These are phyloP conservation scores for Trichosanthes truncata DNA, from an alignment of 306 rosid genomes.

Conservation along the genomic window DNA sequence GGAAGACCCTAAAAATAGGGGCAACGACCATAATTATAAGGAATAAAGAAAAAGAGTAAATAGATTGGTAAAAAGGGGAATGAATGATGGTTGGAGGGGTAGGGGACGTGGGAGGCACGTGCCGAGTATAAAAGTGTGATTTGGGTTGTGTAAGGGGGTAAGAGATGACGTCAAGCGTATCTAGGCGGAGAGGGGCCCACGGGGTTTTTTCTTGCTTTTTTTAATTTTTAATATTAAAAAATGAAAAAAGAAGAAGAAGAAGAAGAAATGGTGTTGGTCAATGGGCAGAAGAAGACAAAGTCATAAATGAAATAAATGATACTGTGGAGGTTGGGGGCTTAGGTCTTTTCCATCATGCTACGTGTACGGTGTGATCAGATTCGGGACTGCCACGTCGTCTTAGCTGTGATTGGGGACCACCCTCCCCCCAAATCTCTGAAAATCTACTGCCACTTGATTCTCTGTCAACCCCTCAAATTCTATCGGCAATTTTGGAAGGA, in stretches of 20 bases:
- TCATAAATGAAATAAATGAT: not conserved
- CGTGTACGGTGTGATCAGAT: conserved; percentile 7
- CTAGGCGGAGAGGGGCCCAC: not conserved
- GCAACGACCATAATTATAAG: not conserved
- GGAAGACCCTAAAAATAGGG: too few species aligned
- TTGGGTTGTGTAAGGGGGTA: not conserved
- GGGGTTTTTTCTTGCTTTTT: not conserved
- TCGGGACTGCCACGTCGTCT: conserved; percentile 1
- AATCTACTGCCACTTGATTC: conserved; percentile 9
- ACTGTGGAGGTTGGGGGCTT: not conserved
- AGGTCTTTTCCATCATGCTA: conserved; percentile 10
- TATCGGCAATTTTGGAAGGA: not conserved
- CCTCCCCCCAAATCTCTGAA: conserved; percentile 1
- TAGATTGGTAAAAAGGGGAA: not conserved
- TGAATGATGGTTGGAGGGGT: not conserved
- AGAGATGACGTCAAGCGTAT: conserved; percentile 13
- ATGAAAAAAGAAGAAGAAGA: too few species aligned
- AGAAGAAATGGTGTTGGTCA: not conserved
- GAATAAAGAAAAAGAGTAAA: not conserved
- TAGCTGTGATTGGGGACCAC: conserved; percentile 1
- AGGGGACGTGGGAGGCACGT: conserved; percentile 1
- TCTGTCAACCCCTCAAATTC: conserved; percentile 6
- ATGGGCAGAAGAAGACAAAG: not conserved
- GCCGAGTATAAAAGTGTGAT: not conserved
- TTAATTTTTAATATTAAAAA: too few species aligned